Conservation (phyloP, 805 yeast species). For the Clavispora santaluciae region DNA sequence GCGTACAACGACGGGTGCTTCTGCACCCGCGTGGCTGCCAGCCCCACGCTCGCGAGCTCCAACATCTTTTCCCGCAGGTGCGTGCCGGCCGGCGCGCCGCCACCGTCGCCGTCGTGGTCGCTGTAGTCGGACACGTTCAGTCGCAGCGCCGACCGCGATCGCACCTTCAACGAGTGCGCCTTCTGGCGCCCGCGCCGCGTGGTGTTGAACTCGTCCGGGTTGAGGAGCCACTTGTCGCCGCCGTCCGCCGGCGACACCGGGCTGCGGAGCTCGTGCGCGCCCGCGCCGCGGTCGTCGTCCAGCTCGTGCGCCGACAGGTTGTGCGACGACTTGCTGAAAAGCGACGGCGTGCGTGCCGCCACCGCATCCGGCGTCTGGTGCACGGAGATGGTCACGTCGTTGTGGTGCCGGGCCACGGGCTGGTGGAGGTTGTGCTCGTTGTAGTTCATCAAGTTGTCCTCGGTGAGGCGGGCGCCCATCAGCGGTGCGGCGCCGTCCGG, state of each 20-base stretch:
- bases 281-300: constrained; percentile 11
- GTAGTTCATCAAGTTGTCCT: constrained; percentile 14
- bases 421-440: constrained; percentile 6
- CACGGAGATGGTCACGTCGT: constrained; percentile 16
- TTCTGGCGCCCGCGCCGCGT: constrained; percentile 40
- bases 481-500: not conserved
- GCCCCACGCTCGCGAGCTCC: constrained; percentile 59
- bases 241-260: constrained; percentile 16
- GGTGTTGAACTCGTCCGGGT: constrained; percentile 37
- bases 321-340: constrained; percentile 48
- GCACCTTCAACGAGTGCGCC: constrained; percentile 19
- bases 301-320: constrained; percentile 30
- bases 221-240: constrained; percentile 14
- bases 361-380: constrained; percentile 24
- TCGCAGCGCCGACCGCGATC: constrained; percentile 28
- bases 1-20: constrained; percentile 71
- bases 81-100: constrained; percentile 5
- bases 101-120: constrained; percentile 21
- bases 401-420: constrained; percentile 2
- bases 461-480: constrained; percentile 9
- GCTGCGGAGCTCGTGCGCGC: constrained; percentile 5
- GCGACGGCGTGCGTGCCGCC: constrained; percentile 47
- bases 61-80: constrained; percentile 51
- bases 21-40: constrained; percentile 51
- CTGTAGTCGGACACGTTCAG: constrained; percentile 6